A percentile compares a stretch with the other conserved stretches of the same genome.
phyloP scores from a whole-genome alignment of 371 early-diverging fungal species.

The Dichotomocladium elegans region DNA sequence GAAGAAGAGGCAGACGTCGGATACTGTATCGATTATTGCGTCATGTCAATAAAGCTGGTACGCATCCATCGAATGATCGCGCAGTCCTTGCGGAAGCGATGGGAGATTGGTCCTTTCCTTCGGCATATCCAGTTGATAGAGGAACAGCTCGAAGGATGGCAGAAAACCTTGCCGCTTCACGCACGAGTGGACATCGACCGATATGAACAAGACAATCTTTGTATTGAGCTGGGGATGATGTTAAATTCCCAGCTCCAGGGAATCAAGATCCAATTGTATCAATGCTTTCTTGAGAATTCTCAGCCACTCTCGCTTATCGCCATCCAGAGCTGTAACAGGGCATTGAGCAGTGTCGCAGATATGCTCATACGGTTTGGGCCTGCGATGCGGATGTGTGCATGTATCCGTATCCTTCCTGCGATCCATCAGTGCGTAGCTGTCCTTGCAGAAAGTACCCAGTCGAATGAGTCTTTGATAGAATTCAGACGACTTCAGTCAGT shows the following conservation, averaged over 20 bases:
- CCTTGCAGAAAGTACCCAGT: too few species aligned
- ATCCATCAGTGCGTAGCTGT: not conserved
- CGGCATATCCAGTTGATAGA: conserved; percentile 6
- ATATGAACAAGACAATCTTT: not conserved
- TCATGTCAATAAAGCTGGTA: conserved; percentile 12
- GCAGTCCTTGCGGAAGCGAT: not conserved
- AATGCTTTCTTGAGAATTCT: conserved; percentile 14
- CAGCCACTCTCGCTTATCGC: conserved; percentile 7
- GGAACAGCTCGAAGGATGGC: conserved; percentile 4
- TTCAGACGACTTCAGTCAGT: too few species aligned
- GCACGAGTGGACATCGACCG: not conserved
- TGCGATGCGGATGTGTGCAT: conserved; percentile 8
- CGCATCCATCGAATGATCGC: conserved; percentile 6
- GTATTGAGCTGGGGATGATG: conserved; percentile 10
- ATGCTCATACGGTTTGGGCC: not conserved
- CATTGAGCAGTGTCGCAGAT: not conserved
- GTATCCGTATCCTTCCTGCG: not conserved
- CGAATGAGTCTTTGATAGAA: too few species aligned
- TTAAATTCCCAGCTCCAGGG: conserved; percentile 5
- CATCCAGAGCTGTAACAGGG: conserved; percentile 1
- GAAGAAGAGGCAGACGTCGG: conserved; percentile 10
- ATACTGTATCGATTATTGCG: conserved; percentile 16
- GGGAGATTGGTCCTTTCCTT: not conserved
- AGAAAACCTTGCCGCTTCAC: not conserved
- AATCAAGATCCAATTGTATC: conserved; percentile 10